Evolutionary conservation across 306 rosid species (phyloP).

Genomic region (Carpinus viminea): DNA sequence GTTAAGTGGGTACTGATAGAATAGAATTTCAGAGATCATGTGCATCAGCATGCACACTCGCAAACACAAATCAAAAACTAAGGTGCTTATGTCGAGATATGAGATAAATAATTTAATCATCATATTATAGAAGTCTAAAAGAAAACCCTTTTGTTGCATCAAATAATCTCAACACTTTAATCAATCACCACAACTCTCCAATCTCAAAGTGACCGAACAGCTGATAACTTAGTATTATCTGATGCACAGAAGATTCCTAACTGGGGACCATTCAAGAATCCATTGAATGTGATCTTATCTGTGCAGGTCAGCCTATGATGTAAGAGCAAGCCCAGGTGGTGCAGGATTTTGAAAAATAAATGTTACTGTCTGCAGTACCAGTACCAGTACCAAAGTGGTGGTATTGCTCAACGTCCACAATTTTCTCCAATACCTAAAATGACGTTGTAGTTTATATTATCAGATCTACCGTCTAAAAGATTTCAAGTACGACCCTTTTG

Average conservation of each 20-base stretch:
- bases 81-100: not conserved
- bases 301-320: not conserved
- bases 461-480: not conserved
- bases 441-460: not conserved
- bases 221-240: not conserved
- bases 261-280: not conserved
- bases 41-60: not conserved
- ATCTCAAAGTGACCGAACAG: not conserved
- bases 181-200: not conserved
- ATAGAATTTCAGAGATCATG: not conserved
- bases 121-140: not conserved
- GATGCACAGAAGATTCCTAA: conserved; percentile 1
- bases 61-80: not conserved
- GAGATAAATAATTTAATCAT: not conserved
- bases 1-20: not conserved
- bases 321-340: not conserved
- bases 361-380: too few species aligned
- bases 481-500: not conserved
- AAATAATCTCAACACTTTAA: not conserved
- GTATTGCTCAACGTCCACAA: not conserved
- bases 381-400: too few species aligned
- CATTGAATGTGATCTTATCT: not conserved
- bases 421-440: not conserved
- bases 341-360: too few species aligned
- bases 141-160: not conserved